Evolutionary conservation across 139 green algal species (phyloP), one percentile per base, ranked within the genome.

Genomic region (Picochlorum sp.): DNA sequence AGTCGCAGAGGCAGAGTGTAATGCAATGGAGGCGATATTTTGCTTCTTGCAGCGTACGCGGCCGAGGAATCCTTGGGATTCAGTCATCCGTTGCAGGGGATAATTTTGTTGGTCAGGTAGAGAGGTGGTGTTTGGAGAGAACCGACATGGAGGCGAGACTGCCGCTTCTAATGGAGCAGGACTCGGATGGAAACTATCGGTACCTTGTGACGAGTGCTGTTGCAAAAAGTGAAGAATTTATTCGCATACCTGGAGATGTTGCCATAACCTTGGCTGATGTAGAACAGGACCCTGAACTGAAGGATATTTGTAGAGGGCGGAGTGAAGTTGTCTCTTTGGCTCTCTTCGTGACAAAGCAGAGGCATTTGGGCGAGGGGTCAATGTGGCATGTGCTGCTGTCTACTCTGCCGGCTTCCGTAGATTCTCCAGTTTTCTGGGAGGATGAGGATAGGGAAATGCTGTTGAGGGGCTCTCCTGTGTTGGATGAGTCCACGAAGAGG

Each of bases 291-390:
- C 39, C 70, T 1, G 47, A 81, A 18, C 63, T 94, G 22, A 73
- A 75, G 0, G 13, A 39, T 0, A 20, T 87, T 13, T 84, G 84
- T 10, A 67, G 68, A 22, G 74, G 79, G 2, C 62, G 71, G 24
- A 74, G 74, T 41, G 88, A 97, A 73, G 75, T 97, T 20, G 68
- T 87, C 3, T 79, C 70, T 3, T 69, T 97, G 3, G 79, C 90
- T 18, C 75, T 97, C 13, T 95, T 87, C 85, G 73, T 97, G 5
- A 62, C 93, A 60, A 73, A 74, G 7, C 85, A 97, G 70, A 68
- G 79, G 0, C 40, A 50, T 1, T 72, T 79, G 63, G 68, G 57
- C 22, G 53, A 6, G 1, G 16, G 33, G 4, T 74, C 66, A 0
- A 1, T 26, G 5, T 77, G 63, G 68, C 18, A 30, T 16, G 31